A percentile compares a stretch with the other conserved stretches of the same genome.
Evolutionary conservation across 306 rosid genomes (phyloP).

Genomic region (Rosa rugosa): DNA sequence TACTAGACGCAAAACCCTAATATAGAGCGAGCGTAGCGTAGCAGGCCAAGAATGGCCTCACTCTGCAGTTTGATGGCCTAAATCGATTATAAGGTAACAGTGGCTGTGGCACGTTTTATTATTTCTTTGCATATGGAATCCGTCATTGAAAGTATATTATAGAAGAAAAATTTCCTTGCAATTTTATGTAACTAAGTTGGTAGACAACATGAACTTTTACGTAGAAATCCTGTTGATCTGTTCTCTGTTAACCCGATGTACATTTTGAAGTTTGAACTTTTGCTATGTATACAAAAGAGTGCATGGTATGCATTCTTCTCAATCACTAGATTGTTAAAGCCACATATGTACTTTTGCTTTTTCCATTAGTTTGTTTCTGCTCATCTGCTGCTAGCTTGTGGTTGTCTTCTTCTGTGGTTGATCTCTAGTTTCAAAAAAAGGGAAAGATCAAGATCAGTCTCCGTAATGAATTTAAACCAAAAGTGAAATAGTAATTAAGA

Average conservation of each 20-base stretch:
- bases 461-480: neutral
- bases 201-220: neutral
- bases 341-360: neutral
- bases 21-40: too few relatives aligned
- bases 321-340: neutral
- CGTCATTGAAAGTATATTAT: too few relatives aligned
- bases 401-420: neutral
- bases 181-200: neutral
- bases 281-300: neutral
- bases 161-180: neutral
- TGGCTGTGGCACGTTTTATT: neutral
- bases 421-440: neutral
- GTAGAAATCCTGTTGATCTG: neutral
- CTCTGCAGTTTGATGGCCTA: too few relatives aligned
- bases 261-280: too few relatives aligned
- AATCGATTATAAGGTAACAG: too few relatives aligned
- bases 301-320: neutral
- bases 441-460: neutral
- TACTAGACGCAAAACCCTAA: too few relatives aligned
- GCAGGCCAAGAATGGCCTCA: too few relatives aligned
- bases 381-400: neutral
- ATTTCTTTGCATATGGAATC: too few relatives aligned
- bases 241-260: too few relatives aligned
- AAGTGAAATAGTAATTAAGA: neutral
- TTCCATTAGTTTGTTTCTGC: neutral